These are phyloP conservation scores for Colletotrichum eremochloae DNA, from an alignment of 2,329 filamentous ascomycete genomes.

Conservation along the genomic window DNA sequence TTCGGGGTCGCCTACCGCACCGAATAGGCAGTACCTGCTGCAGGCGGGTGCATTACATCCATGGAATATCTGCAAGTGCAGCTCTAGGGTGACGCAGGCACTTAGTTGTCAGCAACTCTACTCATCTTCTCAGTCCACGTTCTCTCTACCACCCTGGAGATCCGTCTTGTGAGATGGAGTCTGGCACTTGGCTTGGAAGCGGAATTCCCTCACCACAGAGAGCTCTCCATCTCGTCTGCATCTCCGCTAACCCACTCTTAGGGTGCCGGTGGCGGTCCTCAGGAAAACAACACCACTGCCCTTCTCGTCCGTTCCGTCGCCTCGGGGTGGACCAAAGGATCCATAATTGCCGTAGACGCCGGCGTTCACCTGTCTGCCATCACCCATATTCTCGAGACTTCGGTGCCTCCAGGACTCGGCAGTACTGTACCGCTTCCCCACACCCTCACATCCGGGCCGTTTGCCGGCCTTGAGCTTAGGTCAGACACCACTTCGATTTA, in stretches of 20 bases:
- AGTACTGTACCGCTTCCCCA: slow-evolving; percentile 60
- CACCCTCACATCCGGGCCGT: slow-evolving; percentile 77
- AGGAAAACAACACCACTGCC: slow-evolving; percentile 90
- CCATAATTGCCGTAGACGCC: slow-evolving; percentile 91
- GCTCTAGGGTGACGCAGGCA: background rate
- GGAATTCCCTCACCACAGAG: slow-evolving; percentile 2
- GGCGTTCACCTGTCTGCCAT: slow-evolving; percentile 92
- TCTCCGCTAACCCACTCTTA: slow-evolving; percentile 52
- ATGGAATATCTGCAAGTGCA: slow-evolving; percentile 24
- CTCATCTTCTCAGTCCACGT: background rate
- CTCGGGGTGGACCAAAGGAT: slow-evolving; percentile 84
- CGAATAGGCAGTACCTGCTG: slow-evolving; percentile 30
- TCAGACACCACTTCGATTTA: slow-evolving; percentile 67
- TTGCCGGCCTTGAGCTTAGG: slow-evolving; percentile 81
- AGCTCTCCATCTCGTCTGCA: background rate
- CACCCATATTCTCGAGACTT: slow-evolving; percentile 78
- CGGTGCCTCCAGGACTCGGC: slow-evolving; percentile 56
- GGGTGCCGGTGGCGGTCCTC: slow-evolving; percentile 91
- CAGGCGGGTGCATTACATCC: slow-evolving; percentile 16
- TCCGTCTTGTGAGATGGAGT: background rate
- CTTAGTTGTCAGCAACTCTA: background rate
- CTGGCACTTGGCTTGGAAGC: background rate
- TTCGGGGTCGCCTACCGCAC: slow-evolving; percentile 23
- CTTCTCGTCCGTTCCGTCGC: slow-evolving; percentile 87
- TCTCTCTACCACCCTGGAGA: background rate